Conservation (phyloP, 2,329 filamentous ascomycete species). For the Penicillium verrucosum region DNA sequence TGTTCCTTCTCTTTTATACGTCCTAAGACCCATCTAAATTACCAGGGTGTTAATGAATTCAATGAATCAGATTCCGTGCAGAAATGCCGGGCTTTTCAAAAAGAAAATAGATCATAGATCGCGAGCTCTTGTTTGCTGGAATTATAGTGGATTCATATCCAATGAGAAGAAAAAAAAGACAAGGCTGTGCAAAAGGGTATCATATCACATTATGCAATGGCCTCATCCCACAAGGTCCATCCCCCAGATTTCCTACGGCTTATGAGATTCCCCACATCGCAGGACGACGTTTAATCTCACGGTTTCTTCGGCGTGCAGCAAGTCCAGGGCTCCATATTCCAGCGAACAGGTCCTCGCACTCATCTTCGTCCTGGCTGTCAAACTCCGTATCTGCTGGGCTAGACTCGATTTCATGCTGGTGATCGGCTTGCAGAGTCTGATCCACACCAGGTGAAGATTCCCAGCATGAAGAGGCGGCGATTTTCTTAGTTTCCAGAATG, state of each 20-base stretch:
- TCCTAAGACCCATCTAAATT: not conserved
- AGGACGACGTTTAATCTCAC: slow-evolving; percentile 31
- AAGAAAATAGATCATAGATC: not conserved
- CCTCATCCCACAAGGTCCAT: not conserved
- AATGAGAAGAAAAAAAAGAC: not conserved
- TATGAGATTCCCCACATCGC: slow-evolving; percentile 25
- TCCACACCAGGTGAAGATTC: slow-evolving; percentile 36
- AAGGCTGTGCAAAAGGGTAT: not conserved
- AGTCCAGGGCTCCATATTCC: slow-evolving; percentile 59
- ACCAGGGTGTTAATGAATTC: slow-evolving; percentile 1
- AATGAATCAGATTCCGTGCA: not conserved
- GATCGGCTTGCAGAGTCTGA: slow-evolving; percentile 1
- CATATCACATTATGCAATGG: not conserved
- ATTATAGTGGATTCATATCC: not conserved
- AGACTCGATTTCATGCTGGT: slow-evolving; percentile 5
- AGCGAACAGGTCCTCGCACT: slow-evolving; percentile 63
- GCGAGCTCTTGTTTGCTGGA: not conserved
- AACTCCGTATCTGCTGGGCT: slow-evolving; percentile 51
- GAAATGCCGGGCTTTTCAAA: not conserved
- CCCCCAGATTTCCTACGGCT: not conserved
- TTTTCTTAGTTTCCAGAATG: slow-evolving; percentile 60
- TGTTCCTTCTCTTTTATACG: not conserved
- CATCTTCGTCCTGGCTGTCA: slow-evolving; percentile 64
- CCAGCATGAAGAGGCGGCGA: slow-evolving; percentile 52
- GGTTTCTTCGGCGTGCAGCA: slow-evolving; percentile 47